These are phyloP conservation scores for Scutellospora calospora DNA, from an alignment of 371 early-diverging fungal genomes.

Conservation along the genomic window DNA sequence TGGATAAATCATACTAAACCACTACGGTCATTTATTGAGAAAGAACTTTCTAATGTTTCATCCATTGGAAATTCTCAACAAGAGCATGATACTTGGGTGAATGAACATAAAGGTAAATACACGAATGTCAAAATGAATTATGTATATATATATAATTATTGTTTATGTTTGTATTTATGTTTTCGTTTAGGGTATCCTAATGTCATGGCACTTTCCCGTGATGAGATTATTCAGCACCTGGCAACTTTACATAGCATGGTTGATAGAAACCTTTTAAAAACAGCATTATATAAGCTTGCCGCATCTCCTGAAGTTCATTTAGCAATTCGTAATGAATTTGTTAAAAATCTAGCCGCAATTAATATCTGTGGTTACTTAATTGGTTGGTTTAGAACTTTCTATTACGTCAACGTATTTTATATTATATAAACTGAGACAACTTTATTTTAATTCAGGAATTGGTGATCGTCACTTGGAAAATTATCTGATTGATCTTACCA, in stretches of 20 bases:
- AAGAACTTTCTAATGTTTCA: neutral
- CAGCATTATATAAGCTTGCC: conserved; percentile 24
- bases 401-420: neutral
- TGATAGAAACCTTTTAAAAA: neutral
- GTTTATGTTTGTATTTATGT: neutral
- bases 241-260: neutral
- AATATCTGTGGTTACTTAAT: conserved; percentile 23
- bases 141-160: neutral
- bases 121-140: neutral
- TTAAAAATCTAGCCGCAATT: conserved; percentile 9
- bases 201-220: neutral
- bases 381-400: neutral
- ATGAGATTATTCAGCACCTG: neutral
- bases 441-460: neutral
- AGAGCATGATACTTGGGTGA: neutral
- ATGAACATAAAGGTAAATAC: neutral
- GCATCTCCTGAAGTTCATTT: conserved; percentile 28
- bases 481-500: conserved; percentile 12
- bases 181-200: neutral
- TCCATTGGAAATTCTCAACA: neutral
- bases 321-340: conserved; percentile 17
- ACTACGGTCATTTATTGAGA: neutral
- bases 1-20: neutral
- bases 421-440: neutral
- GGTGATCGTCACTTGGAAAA: conserved; percentile 22